Evolutionary conservation across 2,329 filamentous ascomycete species (phyloP).

Genomic region (Aspergillus viridinutans): DNA sequence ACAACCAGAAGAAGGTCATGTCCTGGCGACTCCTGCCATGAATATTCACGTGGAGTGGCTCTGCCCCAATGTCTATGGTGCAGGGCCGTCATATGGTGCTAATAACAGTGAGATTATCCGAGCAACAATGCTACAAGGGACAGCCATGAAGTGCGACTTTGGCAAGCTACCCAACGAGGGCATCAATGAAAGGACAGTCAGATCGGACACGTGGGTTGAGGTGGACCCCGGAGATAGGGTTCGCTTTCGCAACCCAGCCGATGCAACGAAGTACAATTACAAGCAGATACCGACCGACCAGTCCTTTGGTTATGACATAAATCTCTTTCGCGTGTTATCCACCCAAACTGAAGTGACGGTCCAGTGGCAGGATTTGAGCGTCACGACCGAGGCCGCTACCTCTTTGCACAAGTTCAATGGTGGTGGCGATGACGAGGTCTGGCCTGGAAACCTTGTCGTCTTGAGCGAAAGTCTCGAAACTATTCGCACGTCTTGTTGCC

Average conservation of each 20-base stretch:
- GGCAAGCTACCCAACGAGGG: conserved; percentile 12
- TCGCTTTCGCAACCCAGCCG: conserved; percentile 51
- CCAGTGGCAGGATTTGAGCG: conserved; percentile 56
- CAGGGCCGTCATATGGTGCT: conserved; percentile 15
- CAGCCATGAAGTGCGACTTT: conserved; percentile 21
- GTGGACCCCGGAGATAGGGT: conserved; percentile 45
- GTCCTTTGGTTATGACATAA: conserved; percentile 55
- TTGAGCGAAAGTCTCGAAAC: conserved; percentile 39
- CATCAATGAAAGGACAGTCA: neutral
- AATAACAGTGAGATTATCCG: conserved; percentile 12
- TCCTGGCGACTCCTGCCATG: conserved; percentile 48
- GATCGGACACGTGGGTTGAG: conserved; percentile 31
- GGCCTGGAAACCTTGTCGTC: conserved; percentile 54
- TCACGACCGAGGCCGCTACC: conserved; percentile 45
- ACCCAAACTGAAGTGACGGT: conserved; percentile 50
- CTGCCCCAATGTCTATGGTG: conserved; percentile 35
- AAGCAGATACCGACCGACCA: conserved; percentile 44
- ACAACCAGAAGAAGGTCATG: conserved; percentile 49
- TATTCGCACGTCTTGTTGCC: conserved; percentile 1
- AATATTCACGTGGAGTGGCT: conserved; percentile 52
- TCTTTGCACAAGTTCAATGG: conserved; percentile 30
- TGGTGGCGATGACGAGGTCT: conserved; percentile 50
- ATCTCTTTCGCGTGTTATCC: conserved; percentile 51
- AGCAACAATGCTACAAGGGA: conserved; percentile 16
- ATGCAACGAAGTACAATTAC: conserved; percentile 52